These are phyloP conservation scores for Chlamydomonas incerta DNA, from an alignment of 139 green algal species.

Conservation along the genomic window DNA sequence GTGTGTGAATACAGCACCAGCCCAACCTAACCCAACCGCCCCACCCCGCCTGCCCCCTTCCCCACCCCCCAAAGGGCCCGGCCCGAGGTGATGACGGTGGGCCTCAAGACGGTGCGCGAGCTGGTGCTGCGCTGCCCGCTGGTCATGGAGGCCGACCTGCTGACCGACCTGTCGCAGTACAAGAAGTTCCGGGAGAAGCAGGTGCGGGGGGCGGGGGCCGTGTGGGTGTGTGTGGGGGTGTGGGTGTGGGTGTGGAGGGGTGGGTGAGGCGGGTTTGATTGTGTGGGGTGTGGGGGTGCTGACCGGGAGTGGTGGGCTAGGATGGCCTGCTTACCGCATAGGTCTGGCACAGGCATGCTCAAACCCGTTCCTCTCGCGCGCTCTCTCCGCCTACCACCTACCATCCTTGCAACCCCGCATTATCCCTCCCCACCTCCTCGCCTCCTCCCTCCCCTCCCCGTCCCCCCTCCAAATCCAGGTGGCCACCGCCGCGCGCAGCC, in stretches of 20 bases:
- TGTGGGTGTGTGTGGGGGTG: neutral
- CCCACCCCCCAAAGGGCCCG: slow-evolving; percentile 49
- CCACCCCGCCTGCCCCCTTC: neutral
- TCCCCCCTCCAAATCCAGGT: slow-evolving; percentile 50
- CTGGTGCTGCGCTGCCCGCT: slow-evolving; percentile 88
- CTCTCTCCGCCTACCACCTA: too few species aligned
- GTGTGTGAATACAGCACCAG: too few species aligned
- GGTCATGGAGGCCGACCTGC: slow-evolving; percentile 91
- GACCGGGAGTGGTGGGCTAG: too few species aligned
- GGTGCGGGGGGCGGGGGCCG: slow-evolving; percentile 8
- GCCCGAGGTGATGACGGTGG: slow-evolving; percentile 86
- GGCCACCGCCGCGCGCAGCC: slow-evolving; percentile 75
- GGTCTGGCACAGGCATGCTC: too few species aligned
- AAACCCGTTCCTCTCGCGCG: too few species aligned
- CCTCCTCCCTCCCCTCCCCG: neutral
- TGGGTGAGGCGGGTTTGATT: too few species aligned
- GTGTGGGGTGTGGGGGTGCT: too few species aligned
- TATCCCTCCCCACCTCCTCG: neutral
- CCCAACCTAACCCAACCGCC: too few species aligned
- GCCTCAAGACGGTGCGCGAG: slow-evolving; percentile 94
- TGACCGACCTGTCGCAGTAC: slow-evolving; percentile 90
- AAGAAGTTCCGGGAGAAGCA: slow-evolving; percentile 91
- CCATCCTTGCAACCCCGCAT: too few species aligned
- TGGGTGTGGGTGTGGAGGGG: neutral
- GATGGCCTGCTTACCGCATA: too few species aligned